A percentile compares a stretch with the other conserved stretches of the same genome.
Conservation (phyloP, 176 grass and related monocot species). For the Saccharum spontaneum region DNA sequence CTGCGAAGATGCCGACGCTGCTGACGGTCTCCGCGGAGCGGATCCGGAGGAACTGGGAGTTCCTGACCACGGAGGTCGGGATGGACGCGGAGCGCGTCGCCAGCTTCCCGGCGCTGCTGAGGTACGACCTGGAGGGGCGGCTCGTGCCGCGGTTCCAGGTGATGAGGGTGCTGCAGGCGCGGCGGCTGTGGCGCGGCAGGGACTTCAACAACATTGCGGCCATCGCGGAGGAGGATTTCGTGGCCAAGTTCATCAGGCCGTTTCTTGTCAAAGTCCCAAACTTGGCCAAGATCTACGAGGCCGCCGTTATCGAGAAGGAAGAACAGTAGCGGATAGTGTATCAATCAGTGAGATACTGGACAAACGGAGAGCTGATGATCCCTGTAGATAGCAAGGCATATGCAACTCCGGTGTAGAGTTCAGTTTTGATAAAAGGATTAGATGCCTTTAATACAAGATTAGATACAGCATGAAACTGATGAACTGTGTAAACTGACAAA, state of each 20-base stretch:
- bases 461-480: background rate
- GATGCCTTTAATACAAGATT: background rate
- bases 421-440: background rate
- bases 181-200: conserved; percentile 17
- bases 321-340: background rate
- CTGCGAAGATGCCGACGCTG: conserved; percentile 33
- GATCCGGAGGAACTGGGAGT: conserved; percentile 32
- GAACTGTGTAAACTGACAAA: background rate
- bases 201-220: conserved; percentile 30
- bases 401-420: background rate
- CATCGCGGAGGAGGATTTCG: conserved; percentile 41
- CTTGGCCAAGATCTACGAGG: conserved; percentile 35
- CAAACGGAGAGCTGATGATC: background rate
- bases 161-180: conserved; percentile 36
- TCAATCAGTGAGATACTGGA: background rate
- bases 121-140: conserved; percentile 36
- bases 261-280: conserved; percentile 26
- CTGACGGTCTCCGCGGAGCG: conserved; percentile 38
- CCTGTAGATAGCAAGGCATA: background rate
- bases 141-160: conserved; percentile 49
- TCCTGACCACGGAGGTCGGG: conserved; percentile 40
- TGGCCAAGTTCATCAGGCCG: conserved; percentile 45
- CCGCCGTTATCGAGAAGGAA: conserved; percentile 21
- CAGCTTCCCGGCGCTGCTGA: conserved; percentile 34
- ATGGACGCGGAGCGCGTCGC: conserved; percentile 34